phyloP scores from a whole-genome alignment of 1,284 basidiomycete genomes.

The Trichosporon ovoides region DNA sequence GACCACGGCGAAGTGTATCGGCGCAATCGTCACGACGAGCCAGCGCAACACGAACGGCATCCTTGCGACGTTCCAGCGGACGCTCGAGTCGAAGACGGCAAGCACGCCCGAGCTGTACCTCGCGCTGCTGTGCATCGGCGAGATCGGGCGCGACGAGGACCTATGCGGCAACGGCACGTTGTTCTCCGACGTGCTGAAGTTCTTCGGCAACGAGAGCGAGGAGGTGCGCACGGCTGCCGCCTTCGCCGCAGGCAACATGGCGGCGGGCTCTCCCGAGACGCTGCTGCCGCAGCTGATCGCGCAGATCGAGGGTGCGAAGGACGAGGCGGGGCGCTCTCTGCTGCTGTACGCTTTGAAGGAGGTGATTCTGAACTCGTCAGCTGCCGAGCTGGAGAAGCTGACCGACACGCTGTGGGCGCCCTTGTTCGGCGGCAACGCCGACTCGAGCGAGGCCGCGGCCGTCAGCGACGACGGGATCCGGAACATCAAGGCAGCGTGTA shows the following conservation, averaged over 20 bases:
- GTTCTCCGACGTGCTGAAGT: constrained; percentile 66
- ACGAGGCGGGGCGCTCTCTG: constrained; percentile 71
- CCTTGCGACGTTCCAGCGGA: constrained; percentile 71
- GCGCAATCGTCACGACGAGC: constrained; percentile 66
- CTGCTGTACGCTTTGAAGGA: constrained; percentile 92
- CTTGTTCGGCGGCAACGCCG: constrained; percentile 61
- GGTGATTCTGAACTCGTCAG: constrained; percentile 84
- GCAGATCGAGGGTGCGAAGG: constrained; percentile 60
- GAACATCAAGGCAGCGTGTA: constrained; percentile 91
- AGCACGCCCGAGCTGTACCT: constrained; percentile 65
- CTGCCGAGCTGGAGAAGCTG: constrained; percentile 72
- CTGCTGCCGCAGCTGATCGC: constrained; percentile 82
- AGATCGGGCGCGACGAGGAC: constrained; percentile 84
- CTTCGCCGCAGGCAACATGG: constrained; percentile 90
- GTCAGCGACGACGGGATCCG: constrained; percentile 83
- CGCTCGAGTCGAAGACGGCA: constrained; percentile 64
- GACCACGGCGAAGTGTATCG: constrained; percentile 78
- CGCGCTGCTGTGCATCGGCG: constrained; percentile 80
- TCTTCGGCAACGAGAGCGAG: constrained; percentile 72
- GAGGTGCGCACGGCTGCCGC: constrained; percentile 81
- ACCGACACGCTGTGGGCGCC: constrained; percentile 87
- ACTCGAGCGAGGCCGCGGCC: constrained; percentile 41
- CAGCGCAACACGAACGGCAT: constrained; percentile 68
- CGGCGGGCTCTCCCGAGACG: constrained; percentile 78
- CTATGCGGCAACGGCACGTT: constrained; percentile 70